Evolutionary conservation across 2,329 filamentous ascomycete species (phyloP).

Genomic region (Aureobasidium musti): DNA sequence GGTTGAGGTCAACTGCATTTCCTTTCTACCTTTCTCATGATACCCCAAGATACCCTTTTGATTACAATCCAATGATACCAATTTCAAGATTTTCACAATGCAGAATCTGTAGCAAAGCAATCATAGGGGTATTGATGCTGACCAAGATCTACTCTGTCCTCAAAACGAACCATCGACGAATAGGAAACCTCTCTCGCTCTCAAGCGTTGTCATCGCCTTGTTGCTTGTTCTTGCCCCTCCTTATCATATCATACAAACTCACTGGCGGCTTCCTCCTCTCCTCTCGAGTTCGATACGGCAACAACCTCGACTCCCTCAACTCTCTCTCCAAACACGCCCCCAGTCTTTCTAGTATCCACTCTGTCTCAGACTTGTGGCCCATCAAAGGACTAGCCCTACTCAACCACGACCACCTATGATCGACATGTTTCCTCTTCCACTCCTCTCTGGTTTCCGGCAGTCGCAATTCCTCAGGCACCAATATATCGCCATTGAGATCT

Average conservation of each 20-base stretch:
- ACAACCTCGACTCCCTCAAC: constrained; percentile 40
- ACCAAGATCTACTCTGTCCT: background rate
- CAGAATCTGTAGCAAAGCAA: background rate
- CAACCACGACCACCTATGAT: constrained; percentile 68
- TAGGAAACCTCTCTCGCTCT: background rate
- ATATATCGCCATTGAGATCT: constrained; percentile 30
- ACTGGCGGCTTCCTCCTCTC: constrained; percentile 39
- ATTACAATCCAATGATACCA: background rate
- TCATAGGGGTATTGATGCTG: background rate
- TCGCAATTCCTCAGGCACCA: constrained; percentile 32
- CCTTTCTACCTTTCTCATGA: background rate
- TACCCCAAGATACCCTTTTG: background rate
- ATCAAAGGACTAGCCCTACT: constrained; percentile 69
- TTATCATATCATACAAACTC: constrained; percentile 35
- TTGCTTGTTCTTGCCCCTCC: constrained; percentile 7
- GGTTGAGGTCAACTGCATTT: background rate
- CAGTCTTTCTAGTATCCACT: constrained; percentile 71
- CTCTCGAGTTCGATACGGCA: constrained; percentile 37
- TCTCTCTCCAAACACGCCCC: constrained; percentile 58
- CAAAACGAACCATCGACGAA: background rate
- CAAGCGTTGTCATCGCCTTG: background rate
- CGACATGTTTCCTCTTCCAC: constrained; percentile 31
- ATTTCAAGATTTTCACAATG: too few species aligned
- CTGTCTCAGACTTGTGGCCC: constrained; percentile 66
- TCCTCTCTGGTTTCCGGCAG: constrained; percentile 32